Percentiles rank a stretch among this genome's conserved stretches.
phyloP scores from a whole-genome alignment of 2,329 filamentous ascomycete species.

The Neofusicoccum cordaticola region DNA sequence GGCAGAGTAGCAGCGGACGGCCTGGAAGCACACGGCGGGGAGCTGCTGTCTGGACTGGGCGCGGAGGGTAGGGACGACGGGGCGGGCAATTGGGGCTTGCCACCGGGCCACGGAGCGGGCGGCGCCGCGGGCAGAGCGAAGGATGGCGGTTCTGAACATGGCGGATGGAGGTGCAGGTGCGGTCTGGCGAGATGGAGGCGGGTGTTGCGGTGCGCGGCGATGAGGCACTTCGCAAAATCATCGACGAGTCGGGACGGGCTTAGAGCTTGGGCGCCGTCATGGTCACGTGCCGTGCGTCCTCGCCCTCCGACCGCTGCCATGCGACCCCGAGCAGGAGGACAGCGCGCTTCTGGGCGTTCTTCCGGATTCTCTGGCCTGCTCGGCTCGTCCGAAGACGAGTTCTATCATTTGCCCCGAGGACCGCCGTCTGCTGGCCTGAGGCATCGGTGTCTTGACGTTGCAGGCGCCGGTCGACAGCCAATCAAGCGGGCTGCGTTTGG shows the following conservation, averaged over 20 bases:
- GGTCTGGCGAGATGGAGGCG: constrained; percentile 24
- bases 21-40: constrained; percentile 64
- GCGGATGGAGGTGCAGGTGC: constrained; percentile 33
- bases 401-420: not conserved
- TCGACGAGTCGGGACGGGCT: constrained; percentile 15
- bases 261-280: constrained; percentile 16
- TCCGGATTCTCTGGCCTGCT: not conserved
- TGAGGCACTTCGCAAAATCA: constrained; percentile 19
- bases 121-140: constrained; percentile 67
- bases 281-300: constrained; percentile 10
- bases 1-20: constrained; percentile 83
- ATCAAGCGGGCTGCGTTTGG: not conserved
- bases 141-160: constrained; percentile 88
- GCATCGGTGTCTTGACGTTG: not conserved
- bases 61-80: constrained; percentile 60
- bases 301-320: not conserved
- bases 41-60: constrained; percentile 59
- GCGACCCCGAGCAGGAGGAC: not conserved
- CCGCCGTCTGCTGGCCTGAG: not conserved
- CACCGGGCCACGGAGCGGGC: constrained; percentile 42
- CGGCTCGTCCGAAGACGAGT: not conserved
- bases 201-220: constrained; percentile 15
- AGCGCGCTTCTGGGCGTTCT: not conserved
- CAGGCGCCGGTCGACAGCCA: not conserved
- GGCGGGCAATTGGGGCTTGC: constrained; percentile 54